These are phyloP conservation scores for Ganoderma meredithae DNA, from an alignment of 1,284 basidiomycete species.

Conservation along the genomic window DNA sequence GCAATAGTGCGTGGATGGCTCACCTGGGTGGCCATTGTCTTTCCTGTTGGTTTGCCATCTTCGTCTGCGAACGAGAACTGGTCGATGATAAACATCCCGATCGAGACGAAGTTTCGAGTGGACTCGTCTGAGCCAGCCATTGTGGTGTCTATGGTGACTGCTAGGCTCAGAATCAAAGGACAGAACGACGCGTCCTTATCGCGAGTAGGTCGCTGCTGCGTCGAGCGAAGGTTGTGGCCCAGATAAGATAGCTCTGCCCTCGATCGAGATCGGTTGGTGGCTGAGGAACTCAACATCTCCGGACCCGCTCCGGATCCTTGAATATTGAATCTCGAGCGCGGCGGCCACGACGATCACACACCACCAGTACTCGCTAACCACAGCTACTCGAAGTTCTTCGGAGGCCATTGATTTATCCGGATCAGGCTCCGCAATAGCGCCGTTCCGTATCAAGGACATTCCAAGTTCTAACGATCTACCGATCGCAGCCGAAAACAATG, in stretches of 20 bases:
- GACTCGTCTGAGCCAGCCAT: not conserved
- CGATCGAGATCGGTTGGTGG: not conserved
- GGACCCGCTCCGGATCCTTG: not conserved
- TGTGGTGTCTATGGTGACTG: not conserved
- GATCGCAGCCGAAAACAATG: constrained; percentile 43
- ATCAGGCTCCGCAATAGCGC: too few relatives aligned
- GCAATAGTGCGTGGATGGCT: constrained; percentile 25
- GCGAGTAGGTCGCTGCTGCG: not conserved
- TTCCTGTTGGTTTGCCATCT: constrained; percentile 57
- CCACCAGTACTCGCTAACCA: not conserved
- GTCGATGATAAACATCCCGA: constrained; percentile 94
- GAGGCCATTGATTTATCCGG: not conserved
- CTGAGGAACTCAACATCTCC: not conserved
- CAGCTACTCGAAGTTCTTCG: not conserved
- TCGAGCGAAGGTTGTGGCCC: not conserved
- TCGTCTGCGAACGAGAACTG: constrained; percentile 72
- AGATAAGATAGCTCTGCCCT: constrained; percentile 27
- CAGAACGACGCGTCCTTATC: not conserved
- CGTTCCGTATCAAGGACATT: not conserved
- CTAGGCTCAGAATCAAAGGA: not conserved
- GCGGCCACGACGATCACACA: not conserved
- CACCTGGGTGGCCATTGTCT: constrained; percentile 59
- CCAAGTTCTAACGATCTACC: not conserved
- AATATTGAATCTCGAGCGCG: not conserved
- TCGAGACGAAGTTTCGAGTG: constrained; percentile 56